These are phyloP conservation scores for Scolecobasidium constrictum DNA, from an alignment of 2,329 filamentous ascomycete species.

Conservation along the genomic window DNA sequence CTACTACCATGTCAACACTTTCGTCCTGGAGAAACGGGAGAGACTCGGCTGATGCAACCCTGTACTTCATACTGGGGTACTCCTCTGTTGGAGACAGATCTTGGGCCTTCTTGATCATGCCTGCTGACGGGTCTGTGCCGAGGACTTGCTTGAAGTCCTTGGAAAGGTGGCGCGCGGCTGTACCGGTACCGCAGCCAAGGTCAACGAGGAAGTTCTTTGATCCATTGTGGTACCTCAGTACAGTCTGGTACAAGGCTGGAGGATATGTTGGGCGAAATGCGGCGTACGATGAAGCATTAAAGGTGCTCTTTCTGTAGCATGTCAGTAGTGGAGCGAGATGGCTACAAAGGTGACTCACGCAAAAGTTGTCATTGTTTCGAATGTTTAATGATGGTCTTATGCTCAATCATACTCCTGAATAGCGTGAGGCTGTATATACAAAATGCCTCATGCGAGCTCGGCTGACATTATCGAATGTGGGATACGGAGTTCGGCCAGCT, in stretches of 20 bases:
- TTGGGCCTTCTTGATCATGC: conserved; percentile 37
- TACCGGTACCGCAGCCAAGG: conserved; percentile 53
- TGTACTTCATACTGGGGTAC: conserved; percentile 37
- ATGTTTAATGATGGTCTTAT: neutral
- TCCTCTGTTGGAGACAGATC: conserved; percentile 14
- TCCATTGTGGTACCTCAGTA: conserved; percentile 43
- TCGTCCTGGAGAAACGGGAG: conserved; percentile 38
- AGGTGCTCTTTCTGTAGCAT: conserved; percentile 20
- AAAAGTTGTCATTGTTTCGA: conserved; percentile 5
- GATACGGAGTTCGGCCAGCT: too few species aligned
- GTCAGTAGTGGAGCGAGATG: neutral
- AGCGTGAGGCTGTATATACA: too few species aligned
- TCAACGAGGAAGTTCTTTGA: conserved; percentile 36
- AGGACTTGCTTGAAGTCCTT: conserved; percentile 40
- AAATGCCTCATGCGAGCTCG: too few species aligned
- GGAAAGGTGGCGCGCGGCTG: conserved; percentile 43
- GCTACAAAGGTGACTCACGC: neutral
- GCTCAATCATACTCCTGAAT: too few species aligned
- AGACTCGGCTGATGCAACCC: conserved; percentile 42
- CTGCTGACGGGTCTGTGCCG: conserved; percentile 46
- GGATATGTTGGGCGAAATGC: conserved; percentile 51
- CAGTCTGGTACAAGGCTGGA: conserved; percentile 38
- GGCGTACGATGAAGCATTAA: conserved; percentile 48
- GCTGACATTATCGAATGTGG: too few species aligned
- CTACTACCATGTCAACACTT: conserved; percentile 41